A percentile compares a stretch with the other conserved stretches of the same genome.
Evolutionary conservation across 192 early-diverging fungal species (phyloP).

Genomic region (Podila clonocystis): DNA sequence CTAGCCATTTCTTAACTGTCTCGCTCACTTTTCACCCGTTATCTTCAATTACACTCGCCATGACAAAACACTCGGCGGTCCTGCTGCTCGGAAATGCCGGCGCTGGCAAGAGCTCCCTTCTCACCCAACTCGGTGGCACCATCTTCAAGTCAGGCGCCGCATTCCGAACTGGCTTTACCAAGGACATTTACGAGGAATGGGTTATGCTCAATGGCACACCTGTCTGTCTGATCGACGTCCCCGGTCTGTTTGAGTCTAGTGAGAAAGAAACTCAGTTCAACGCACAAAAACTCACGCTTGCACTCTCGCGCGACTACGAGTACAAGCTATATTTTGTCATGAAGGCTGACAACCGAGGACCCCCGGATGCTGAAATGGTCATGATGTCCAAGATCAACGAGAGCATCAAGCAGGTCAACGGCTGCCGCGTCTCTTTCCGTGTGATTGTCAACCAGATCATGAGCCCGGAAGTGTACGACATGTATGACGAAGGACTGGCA

Average conservation of each 20-base stretch:
- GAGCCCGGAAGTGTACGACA: neutral
- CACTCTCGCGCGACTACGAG: neutral
- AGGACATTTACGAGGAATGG: no score
- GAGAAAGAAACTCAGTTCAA: neutral
- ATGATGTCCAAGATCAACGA: constrained; percentile 16
- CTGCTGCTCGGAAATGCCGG: no score
- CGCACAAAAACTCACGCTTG: constrained; percentile 1
- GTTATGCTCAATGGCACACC: neutral
- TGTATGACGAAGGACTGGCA: neutral
- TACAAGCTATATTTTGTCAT: constrained; percentile 9
- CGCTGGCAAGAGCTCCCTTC: no score
- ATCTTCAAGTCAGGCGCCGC: no score
- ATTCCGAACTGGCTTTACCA: no score
- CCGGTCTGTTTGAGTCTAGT: constrained; percentile 2
- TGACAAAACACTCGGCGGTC: no score
- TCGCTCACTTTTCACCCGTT: no score
- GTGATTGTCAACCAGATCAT: constrained; percentile 4
- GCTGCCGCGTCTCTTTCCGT: neutral
- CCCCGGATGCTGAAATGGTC: neutral
- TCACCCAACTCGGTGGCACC: no score
- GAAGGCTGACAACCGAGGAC: constrained; percentile 1
- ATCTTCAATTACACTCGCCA: no score
- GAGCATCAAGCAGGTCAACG: neutral
- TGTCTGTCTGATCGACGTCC: constrained; percentile 6
- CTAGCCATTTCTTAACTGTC: no score